Base-by-base conservation (phyloP, 345 rosid genomes). In the Hypericum androsaemum region DNA sequence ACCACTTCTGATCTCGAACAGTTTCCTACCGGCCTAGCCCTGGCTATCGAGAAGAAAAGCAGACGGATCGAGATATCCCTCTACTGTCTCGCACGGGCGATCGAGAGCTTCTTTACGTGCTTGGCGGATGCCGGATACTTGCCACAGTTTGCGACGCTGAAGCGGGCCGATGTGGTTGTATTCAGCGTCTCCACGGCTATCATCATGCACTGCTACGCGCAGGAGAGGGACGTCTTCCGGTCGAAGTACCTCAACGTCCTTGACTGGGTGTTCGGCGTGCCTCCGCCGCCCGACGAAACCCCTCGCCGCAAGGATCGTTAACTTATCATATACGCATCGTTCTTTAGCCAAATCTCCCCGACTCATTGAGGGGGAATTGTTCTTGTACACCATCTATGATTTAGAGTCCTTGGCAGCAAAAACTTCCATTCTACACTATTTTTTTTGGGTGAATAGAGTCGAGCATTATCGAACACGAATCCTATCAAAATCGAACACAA, bases 221-320 rank as follows among this genome's bases (percentile, higher is more conserved):
- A 75, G 54, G 98, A 82, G 65, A 78, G 98, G 69, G 96, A 90
- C 7, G 89, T 84, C n/a, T 90, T 87, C 60, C 74, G 86, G 49
- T 90, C 98, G 50, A 90, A 90, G 72, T 90, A 90, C 67, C 72
- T 87, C 60, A 84, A 90, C 16, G 98, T 87, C 39, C 81, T 90
- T 4, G 96, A 90, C 56, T 90, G 98, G 98, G 96, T 87, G 49
- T 87, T 87, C 17, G 96, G 95, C 42, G 86, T 87, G 52, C 98
- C 98, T 42, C 78, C 76, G 43, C 78, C 80, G 11, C 69, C 81
- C 1, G 66, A 71, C 22, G 81, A 82, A 77, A 73, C 79, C 45
- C 80, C 88, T 5, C 66, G 64, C 39, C 55, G 66, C 72, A 76
- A 76, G 64, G 53, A 47, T 14, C 49, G 43, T 22, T 60, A 53